A percentile compares a stretch with the other conserved stretches of the same genome.
phyloP scores from a whole-genome alignment of 208 protist species.

The Trypanosoma boissoni region DNA sequence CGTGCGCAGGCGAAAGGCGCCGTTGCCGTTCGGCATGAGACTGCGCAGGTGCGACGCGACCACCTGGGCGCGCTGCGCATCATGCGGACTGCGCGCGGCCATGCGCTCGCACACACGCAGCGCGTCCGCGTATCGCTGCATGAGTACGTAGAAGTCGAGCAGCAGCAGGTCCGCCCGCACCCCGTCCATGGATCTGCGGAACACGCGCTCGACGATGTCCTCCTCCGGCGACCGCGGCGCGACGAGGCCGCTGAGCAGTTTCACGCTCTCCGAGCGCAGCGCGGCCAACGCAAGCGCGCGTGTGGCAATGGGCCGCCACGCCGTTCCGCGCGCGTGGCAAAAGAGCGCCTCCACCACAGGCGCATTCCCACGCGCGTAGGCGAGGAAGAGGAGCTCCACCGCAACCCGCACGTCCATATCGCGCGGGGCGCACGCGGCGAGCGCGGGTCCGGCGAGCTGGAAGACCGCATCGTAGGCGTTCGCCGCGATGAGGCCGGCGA shows the following conservation, averaged over 20 bases:
- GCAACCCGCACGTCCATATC: constrained; percentile 35
- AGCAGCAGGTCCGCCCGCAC: constrained; percentile 31
- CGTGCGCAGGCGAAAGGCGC: constrained; percentile 5
- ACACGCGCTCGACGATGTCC: constrained; percentile 46
- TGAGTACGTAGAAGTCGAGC: constrained; percentile 61
- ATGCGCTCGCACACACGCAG: constrained; percentile 42
- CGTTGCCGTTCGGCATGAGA: constrained; percentile 40
- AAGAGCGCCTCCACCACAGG: constrained; percentile 50
- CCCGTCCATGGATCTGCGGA: constrained; percentile 23
- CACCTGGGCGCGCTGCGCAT: constrained; percentile 59
- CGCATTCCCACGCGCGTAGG: constrained; percentile 37
- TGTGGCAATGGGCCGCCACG: constrained; percentile 30
- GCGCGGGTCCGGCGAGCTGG: constrained; percentile 34
- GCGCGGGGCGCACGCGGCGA: constrained; percentile 28
- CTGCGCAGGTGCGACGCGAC: constrained; percentile 60
- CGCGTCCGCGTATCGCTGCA: constrained; percentile 68
- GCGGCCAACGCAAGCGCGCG: constrained; percentile 56
- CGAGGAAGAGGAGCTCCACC: constrained; percentile 61
- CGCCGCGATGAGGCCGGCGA: constrained; percentile 50
- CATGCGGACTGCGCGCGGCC: constrained; percentile 26
- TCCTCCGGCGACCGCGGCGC: constrained; percentile 41
- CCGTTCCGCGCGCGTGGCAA: constrained; percentile 25
- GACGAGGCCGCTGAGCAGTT: constrained; percentile 52
- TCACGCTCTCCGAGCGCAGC: constrained; percentile 31
- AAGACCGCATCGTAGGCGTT: constrained; percentile 53